A percentile compares a stretch with the other conserved stretches of the same genome.
phyloP scores from a whole-genome alignment of 805 yeast species.

The Yarrowia sp. region DNA sequence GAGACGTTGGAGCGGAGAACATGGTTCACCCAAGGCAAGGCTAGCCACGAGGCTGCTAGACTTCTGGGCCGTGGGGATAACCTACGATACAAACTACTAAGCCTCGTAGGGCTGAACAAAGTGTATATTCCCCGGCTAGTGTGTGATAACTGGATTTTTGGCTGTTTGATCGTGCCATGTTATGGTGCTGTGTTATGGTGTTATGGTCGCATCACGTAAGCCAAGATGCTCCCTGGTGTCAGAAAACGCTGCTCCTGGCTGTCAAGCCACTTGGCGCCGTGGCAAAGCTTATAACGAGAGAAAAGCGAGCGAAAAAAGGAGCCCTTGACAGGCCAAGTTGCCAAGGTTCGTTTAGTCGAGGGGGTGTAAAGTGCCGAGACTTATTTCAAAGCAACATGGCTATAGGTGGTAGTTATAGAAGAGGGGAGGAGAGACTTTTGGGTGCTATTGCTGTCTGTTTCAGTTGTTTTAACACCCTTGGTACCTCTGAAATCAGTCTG shows the following conservation, averaged over 20 bases:
- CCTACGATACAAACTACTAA: constrained; percentile 2
- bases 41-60: background rate
- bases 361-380: too few species aligned
- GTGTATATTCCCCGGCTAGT: constrained; percentile 12
- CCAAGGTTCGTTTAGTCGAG: background rate
- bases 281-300: background rate
- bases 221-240: background rate
- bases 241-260: background rate
- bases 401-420: too few species aligned
- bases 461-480: too few species aligned
- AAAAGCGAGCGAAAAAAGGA: too few species aligned
- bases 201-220: background rate
- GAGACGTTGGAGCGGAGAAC: background rate
- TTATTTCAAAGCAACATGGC: too few species aligned
- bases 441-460: too few species aligned
- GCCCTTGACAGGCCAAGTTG: too few species aligned
- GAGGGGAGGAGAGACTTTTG: too few species aligned
- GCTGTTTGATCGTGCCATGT: background rate
- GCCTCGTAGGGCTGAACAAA: constrained; percentile 25
- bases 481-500: too few species aligned
- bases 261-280: constrained; percentile 1
- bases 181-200: background rate
- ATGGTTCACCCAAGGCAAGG: background rate
- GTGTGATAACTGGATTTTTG: background rate
- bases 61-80: background rate